phyloP scores from a whole-genome alignment of 495 filamentous ascomycete species.

The Penicillium odoratum region DNA sequence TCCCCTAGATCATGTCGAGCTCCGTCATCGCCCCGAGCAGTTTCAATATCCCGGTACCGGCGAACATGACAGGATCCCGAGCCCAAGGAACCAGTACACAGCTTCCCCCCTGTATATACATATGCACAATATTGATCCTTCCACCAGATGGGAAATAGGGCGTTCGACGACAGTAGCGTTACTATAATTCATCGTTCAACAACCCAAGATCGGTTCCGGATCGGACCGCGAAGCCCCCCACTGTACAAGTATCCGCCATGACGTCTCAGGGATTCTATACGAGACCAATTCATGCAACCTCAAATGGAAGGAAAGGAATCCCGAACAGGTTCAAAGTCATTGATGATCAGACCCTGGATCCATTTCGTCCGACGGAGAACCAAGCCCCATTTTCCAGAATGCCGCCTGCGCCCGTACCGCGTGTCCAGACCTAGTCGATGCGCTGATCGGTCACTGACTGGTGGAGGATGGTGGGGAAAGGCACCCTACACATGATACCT shows the following conservation, averaged over 20 bases:
- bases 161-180: neutral
- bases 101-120: neutral
- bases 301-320: neutral
- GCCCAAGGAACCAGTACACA: neutral
- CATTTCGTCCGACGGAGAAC: neutral
- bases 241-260: neutral
- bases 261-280: slow-evolving; percentile 2
- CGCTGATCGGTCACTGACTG: slow-evolving; percentile 2
- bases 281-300: neutral
- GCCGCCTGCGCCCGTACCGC: neutral
- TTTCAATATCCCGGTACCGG: neutral
- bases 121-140: neutral
- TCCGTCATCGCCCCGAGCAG: neutral
- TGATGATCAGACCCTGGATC: slow-evolving; percentile 1
- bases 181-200: neutral
- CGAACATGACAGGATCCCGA: neutral
- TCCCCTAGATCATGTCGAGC: neutral
- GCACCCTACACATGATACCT: neutral
- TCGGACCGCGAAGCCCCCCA: slow-evolving; percentile 2
- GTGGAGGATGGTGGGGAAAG: neutral
- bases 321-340: slow-evolving; percentile 4
- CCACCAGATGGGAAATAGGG: neutral
- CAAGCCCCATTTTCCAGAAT: neutral
- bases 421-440: slow-evolving; percentile 7
- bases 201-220: slow-evolving; percentile 6